A percentile compares a stretch with the other conserved stretches of the same genome.
Evolutionary conservation across 164 flowering plant genomes (phyloP).

Genomic region (Vitis amurensis): DNA sequence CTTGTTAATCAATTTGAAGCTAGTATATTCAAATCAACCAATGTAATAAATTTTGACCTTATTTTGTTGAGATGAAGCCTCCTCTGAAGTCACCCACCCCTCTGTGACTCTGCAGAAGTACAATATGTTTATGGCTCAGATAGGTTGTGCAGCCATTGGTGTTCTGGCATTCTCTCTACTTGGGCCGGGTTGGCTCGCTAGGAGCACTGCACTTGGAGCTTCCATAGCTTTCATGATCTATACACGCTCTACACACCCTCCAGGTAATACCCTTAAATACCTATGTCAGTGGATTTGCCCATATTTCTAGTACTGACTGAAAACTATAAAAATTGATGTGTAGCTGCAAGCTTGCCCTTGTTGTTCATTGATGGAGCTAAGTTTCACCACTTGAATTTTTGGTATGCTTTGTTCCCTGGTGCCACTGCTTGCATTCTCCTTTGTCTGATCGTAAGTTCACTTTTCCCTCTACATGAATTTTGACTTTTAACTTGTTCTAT

Average conservation of each 20-base stretch:
- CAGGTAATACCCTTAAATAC: constrained; percentile 44
- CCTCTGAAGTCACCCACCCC: not conserved
- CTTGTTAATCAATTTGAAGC: too few relatives aligned
- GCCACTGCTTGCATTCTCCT: constrained; percentile 83
- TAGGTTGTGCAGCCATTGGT: constrained; percentile 89
- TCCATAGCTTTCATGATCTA: constrained; percentile 87
- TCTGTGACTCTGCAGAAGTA: constrained; percentile 63
- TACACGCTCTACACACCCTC: constrained; percentile 75
- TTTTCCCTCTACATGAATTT: not conserved
- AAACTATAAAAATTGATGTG: not conserved
- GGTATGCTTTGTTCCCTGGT: constrained; percentile 93
- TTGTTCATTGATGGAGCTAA: constrained; percentile 88
- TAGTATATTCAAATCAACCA: too few relatives aligned
- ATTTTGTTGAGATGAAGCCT: too few relatives aligned
- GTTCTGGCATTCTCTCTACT: constrained; percentile 66
- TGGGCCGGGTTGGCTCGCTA: constrained; percentile 93
- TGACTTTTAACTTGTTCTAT: too few relatives aligned
- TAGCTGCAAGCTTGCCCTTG: constrained; percentile 95
- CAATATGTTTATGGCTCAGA: constrained; percentile 93
- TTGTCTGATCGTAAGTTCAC: constrained; percentile 70
- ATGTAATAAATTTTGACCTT: too few relatives aligned
- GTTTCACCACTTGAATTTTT: constrained; percentile 66
- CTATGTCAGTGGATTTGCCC: not conserved
- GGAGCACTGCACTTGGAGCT: constrained; percentile 75
- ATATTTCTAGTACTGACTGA: not conserved